Base-by-base conservation (phyloP, 306 rosid species). In the Acacia acuminata region DNA sequence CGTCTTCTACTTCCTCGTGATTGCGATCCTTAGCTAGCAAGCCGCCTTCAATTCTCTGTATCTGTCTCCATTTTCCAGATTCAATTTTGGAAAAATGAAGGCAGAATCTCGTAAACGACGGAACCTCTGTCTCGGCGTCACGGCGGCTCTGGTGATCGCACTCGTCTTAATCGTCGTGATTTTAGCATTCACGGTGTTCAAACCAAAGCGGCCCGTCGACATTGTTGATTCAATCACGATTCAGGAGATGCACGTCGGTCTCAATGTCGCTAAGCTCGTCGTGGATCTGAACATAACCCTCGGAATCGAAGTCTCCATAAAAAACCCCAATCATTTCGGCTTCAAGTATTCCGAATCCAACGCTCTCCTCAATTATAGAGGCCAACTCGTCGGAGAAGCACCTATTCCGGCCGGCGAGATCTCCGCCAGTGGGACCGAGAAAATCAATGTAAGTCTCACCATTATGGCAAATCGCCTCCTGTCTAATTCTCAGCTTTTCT, bases 391-490 rank as follows among this genome's bases (percentile, higher is more conserved):
- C 56, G 98, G 97, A 7, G 93, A 88, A 68, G 95, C 74, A 0
- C 84, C 81, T 2, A 43, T 91, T 3, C 91, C 81, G 0, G 71
- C 82, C 30, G 94, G 83, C n/a, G 13, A 80, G 17, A 86, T 90
- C 5, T 42, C 77, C 0, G 40, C 90, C 9, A 81, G 72, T 4
- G 83, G 80, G 87, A 91, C 79, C 2, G 75, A 17, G 68, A 11
- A 30, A 22, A 24, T 93, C 74, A 85, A 88, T 70, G 3, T 90
- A 13, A 84, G 92, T 42, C 86, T 93, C 10, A 87, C 78, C 6
- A 0, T 95, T 42, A 69, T 91, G 95, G 94, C 91, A 0, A 92
- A 93, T 8, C 90, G 92, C 0, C 19, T 91, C 11, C 34, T 91
- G 38, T 75, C 76, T 16, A 78, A 43, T 63, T 8, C 89, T 30